Percentiles rank a stretch among this genome's conserved stretches.
Conservation (phyloP, 768 basidiomycete genomes). For the Vishniacozyma victoriae region DNA sequence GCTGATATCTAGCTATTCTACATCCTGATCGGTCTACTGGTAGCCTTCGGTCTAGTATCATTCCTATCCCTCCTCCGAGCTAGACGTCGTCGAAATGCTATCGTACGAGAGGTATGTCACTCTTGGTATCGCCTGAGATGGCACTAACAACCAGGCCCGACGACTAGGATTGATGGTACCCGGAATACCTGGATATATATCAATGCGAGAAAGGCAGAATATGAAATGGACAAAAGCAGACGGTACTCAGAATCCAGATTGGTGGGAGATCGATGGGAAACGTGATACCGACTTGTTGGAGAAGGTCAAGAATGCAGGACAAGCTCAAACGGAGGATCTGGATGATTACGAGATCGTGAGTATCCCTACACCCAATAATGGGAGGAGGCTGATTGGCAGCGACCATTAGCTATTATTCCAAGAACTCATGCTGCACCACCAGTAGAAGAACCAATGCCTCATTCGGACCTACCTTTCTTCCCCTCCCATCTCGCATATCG, state of each 20-base stretch:
- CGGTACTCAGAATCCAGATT: conserved; percentile 23
- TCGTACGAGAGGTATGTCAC: conserved; percentile 29
- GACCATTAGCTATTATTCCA: conserved; percentile 31
- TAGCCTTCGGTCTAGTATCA: conserved; percentile 30
- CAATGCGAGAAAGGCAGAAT: conserved; percentile 21
- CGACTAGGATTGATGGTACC: conserved; percentile 37
- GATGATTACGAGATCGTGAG: conserved; percentile 2
- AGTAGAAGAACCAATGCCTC: conserved; percentile 10
- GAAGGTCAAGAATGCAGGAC: neutral
- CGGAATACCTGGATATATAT: conserved; percentile 37
- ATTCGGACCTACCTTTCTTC: conserved; percentile 28
- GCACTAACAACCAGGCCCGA: conserved; percentile 15
- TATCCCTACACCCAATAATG: neutral
- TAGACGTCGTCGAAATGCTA: conserved; percentile 19
- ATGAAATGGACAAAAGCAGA: conserved; percentile 15
- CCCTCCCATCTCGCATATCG: conserved; percentile 37
- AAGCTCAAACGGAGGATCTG: neutral
- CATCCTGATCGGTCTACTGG: conserved; percentile 39
- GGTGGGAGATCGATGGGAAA: conserved; percentile 30
- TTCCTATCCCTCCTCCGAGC: conserved; percentile 30
- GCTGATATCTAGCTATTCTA: conserved; percentile 31
- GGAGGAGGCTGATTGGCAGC: conserved; percentile 1
- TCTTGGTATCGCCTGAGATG: neutral
- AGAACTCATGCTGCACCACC: conserved; percentile 6
- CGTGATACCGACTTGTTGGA: neutral